Percentiles rank a stretch among this genome's conserved stretches.
phyloP scores from a whole-genome alignment of 345 rosid genomes.

The Trapa incisa region DNA sequence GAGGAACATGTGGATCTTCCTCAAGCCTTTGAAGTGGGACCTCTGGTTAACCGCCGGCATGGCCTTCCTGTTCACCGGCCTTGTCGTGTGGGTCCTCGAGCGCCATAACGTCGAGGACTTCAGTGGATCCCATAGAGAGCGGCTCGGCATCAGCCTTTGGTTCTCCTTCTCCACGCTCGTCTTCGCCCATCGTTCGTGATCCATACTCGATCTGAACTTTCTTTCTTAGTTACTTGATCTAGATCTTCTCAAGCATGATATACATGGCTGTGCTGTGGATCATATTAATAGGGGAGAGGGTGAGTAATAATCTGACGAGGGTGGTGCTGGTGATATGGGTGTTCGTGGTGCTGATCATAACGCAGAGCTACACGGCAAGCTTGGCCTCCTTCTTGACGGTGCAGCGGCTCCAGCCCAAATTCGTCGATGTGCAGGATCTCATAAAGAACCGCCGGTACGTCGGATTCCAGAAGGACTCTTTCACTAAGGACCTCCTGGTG shows the following conservation, averaged over 20 bases:
- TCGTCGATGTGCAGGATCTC: slow-evolving; percentile 3
- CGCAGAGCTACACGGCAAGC: slow-evolving; percentile 43
- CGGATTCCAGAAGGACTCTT: slow-evolving; percentile 25
- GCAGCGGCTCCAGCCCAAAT: slow-evolving; percentile 19
- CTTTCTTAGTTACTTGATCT: not conserved
- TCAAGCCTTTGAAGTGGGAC: slow-evolving; percentile 29
- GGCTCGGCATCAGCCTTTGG: slow-evolving; percentile 25
- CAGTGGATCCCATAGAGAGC: slow-evolving; percentile 26
- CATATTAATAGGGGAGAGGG: slow-evolving; percentile 27
- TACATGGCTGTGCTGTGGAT: not conserved
- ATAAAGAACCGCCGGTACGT: slow-evolving; percentile 11
- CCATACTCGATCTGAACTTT: not conserved
- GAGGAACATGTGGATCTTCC: slow-evolving; percentile 37
- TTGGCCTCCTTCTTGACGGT: slow-evolving; percentile 37
- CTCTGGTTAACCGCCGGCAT: slow-evolving; percentile 34
- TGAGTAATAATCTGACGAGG: slow-evolving; percentile 28
- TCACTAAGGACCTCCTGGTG: slow-evolving; percentile 7
- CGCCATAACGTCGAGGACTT: slow-evolving; percentile 23
- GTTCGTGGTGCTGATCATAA: slow-evolving; percentile 33
- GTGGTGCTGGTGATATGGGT: slow-evolving; percentile 44
- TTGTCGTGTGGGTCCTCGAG: slow-evolving; percentile 44
- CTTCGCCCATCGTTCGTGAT: slow-evolving; percentile 34
- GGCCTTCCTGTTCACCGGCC: slow-evolving; percentile 29
- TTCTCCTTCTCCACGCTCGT: slow-evolving; percentile 44
- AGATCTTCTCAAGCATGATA: too few species aligned